A percentile compares a stretch with the other conserved stretches of the same genome.
These are phyloP conservation scores for Aspergillus aculeatinus DNA, from an alignment of 2,329 filamentous ascomycete species.

Conservation along the genomic window DNA sequence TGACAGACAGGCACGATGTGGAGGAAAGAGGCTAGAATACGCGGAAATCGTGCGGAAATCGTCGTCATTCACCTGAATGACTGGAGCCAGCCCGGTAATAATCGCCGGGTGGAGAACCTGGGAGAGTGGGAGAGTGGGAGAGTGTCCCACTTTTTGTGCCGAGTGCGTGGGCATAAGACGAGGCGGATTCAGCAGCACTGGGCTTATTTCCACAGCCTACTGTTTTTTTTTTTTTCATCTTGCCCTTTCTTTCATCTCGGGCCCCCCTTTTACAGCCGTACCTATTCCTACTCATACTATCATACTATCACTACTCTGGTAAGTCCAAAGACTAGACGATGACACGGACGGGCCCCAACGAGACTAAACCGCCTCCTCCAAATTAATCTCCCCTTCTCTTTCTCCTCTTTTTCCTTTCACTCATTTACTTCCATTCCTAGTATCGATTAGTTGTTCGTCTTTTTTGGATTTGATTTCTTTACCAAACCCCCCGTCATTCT, in stretches of 20 bases:
- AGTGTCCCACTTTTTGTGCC: not conserved
- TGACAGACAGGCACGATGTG: not conserved
- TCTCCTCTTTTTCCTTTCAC: constrained; percentile 3
- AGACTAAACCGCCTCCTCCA: not conserved
- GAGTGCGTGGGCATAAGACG: not conserved
- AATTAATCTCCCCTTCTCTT: constrained; percentile 10
- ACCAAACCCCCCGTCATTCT: constrained; percentile 1
- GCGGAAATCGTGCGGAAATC: not conserved
- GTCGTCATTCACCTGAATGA: not conserved
- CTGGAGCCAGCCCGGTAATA: not conserved
- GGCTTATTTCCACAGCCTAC: constrained; percentile 1
- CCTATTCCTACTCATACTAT: too few relatives aligned
- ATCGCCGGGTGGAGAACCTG: not conserved
- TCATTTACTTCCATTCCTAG: constrained; percentile 3
- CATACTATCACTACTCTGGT: too few relatives aligned
- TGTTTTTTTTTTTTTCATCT: not conserved
- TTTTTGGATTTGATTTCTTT: not conserved
- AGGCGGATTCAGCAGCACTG: not conserved
- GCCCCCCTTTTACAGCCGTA: not conserved
- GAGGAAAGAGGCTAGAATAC: not conserved
- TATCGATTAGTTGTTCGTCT: not conserved
- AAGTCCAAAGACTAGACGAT: not conserved
- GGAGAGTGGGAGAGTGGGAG: too few relatives aligned
- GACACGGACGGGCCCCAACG: not conserved
- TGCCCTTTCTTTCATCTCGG: constrained; percentile 2